These are phyloP conservation scores for Mucor saturninus DNA, from an alignment of 371 early-diverging fungal species.

Conservation along the genomic window DNA sequence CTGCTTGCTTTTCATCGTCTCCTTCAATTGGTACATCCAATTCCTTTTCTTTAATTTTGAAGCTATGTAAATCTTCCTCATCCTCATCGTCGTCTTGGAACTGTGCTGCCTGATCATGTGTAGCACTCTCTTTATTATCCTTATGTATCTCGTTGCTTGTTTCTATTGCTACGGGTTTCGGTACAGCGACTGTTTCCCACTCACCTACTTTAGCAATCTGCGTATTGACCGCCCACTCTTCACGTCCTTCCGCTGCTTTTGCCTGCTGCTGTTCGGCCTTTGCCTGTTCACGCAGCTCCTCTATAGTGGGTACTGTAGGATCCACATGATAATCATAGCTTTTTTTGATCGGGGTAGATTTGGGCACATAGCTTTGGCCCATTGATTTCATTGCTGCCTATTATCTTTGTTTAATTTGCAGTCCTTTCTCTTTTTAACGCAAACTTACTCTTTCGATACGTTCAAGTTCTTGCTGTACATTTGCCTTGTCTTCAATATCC, in stretches of 20 bases:
- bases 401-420: background rate
- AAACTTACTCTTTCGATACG: slow-evolving; percentile 63
- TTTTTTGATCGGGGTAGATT: background rate
- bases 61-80: slow-evolving; percentile 54
- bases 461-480: slow-evolving; percentile 60
- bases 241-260: slow-evolving; percentile 29
- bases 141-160: slow-evolving; percentile 2
- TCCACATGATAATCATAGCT: slow-evolving; percentile 16
- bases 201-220: slow-evolving; percentile 43
- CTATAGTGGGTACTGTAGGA: slow-evolving; percentile 28
- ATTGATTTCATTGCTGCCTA: slow-evolving; percentile 18
- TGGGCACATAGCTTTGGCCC: background rate
- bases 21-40: slow-evolving; percentile 20
- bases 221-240: slow-evolving; percentile 43
- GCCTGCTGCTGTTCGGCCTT: slow-evolving; percentile 10
- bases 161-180: slow-evolving; percentile 5
- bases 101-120: slow-evolving; percentile 41
- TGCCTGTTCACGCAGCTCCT: slow-evolving; percentile 23
- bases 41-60: slow-evolving; percentile 64
- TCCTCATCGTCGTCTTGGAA: slow-evolving; percentile 58
- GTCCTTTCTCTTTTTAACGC: background rate
- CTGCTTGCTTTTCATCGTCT: slow-evolving; percentile 19
- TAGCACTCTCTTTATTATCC: slow-evolving; percentile 16
- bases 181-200: slow-evolving; percentile 41
- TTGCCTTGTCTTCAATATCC: slow-evolving; percentile 56